Base-by-base conservation (phyloP, 2,329 filamentous ascomycete species). In the Raffaelea ambrosiae region DNA sequence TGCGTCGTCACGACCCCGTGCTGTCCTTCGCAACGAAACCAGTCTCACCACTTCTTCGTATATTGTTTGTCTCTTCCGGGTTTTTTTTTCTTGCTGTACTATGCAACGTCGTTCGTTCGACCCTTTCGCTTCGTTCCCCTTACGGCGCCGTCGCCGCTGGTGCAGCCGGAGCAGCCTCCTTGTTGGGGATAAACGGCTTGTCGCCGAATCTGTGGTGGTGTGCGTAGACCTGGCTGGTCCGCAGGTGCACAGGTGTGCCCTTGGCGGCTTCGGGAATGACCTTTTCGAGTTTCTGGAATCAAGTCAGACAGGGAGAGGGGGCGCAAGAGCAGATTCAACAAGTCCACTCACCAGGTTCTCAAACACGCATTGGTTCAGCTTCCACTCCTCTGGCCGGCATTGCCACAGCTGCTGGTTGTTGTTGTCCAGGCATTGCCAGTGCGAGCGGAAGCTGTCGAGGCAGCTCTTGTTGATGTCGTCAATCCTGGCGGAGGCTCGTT, bases 401-500 rank as follows among this genome's bases (percentile, higher is more conserved):
- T 97, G 88, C 86, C 88, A 98, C 51, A 97, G 73, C 70, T 95
- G 88, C 63, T 98, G 93, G 75, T 98, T 98, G 74, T 94, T 90
- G 72, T 95, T 84, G 63, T 98, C 93, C 50, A 98, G 77, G 63
- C 93, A 98, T 61, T 88, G 77, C 89, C 90, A 98, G 73, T 98
- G 93, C 62, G 80, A 79, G 59, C 88, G 84, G 77, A 98, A 98
- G 69, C 95, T 79, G 53, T 84, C 77, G 48, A 98, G 73, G 70
- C 93, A 98, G 74, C 88, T 81, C 67, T 88, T 91, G 76, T 96
- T 97, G 72, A 98, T 84, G 66, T 98, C 93, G 61, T 91, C 85
- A 65, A 98, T 78, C 51, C 89, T 95, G 51, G 48, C 9, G 20
- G 5, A 20, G 26, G n/a, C n/a, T n/a, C n/a, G n/a, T 29, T 29